A percentile compares a stretch with the other conserved stretches of the same genome.
These are phyloP conservation scores for Termitomyces sp. DNA, from an alignment of 768 basidiomycete genomes.

Conservation along the genomic window DNA sequence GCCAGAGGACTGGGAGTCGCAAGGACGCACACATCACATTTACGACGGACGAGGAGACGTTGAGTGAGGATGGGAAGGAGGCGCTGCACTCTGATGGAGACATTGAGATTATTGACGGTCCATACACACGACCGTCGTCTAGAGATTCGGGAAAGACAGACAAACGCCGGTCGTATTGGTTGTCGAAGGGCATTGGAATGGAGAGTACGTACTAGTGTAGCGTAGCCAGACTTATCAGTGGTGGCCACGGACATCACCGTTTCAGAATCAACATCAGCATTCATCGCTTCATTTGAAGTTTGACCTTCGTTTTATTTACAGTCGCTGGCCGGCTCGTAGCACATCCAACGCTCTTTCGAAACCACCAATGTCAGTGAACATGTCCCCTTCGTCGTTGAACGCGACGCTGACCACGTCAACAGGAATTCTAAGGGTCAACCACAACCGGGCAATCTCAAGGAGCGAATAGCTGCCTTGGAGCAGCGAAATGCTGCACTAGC, in stretches of 20 bases:
- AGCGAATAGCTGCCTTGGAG: slow-evolving; percentile 79
- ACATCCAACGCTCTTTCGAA: slow-evolving; percentile 11
- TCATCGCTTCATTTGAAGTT: neutral
- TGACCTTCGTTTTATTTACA: slow-evolving; percentile 13
- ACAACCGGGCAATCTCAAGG: slow-evolving; percentile 58
- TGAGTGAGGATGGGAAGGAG: slow-evolving; percentile 22
- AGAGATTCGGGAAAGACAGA: neutral
- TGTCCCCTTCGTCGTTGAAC: neutral
- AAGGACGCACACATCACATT: slow-evolving; percentile 36
- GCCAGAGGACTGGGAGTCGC: slow-evolving; percentile 34
- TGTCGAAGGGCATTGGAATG: slow-evolving; percentile 44
- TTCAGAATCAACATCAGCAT: slow-evolving; percentile 11
- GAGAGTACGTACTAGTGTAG: slow-evolving; percentile 16
- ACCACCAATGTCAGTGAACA: slow-evolving; percentile 12
- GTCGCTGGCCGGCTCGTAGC: slow-evolving; percentile 23
- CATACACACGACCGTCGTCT: neutral
- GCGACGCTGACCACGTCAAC: slow-evolving; percentile 5
- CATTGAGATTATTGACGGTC: slow-evolving; percentile 1
- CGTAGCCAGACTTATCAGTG: neutral
- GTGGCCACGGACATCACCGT: slow-evolving; percentile 13
- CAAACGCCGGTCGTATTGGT: slow-evolving; percentile 49
- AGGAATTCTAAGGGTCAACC: slow-evolving; percentile 24
- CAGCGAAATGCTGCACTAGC: slow-evolving; percentile 40
- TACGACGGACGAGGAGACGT: slow-evolving; percentile 30
- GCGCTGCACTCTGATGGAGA: slow-evolving; percentile 1